Conservation (phyloP, 2,329 filamentous ascomycete genomes). For the Tolypocladium paradoxum region DNA sequence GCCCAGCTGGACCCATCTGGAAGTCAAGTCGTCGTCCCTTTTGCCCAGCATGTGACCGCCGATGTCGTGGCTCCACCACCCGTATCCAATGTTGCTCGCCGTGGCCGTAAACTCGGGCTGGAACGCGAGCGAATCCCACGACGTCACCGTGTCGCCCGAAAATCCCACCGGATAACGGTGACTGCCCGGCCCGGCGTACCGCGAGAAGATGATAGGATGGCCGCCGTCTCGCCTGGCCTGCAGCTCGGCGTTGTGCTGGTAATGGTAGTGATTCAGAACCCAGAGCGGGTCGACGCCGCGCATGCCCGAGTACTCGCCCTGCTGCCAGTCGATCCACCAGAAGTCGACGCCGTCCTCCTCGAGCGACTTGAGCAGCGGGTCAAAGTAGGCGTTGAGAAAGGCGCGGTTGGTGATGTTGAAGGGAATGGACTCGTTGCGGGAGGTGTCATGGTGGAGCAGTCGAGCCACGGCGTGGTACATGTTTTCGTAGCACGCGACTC, state of each 20-base stretch:
- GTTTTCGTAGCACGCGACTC: constrained; percentile 45
- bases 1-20: constrained; percentile 52
- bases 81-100: constrained; percentile 56
- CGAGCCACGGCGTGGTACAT: constrained; percentile 43
- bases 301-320: constrained; percentile 43
- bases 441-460: constrained; percentile 39
- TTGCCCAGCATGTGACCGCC: constrained; percentile 49
- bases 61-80: constrained; percentile 60
- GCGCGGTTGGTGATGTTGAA: constrained; percentile 44
- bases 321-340: constrained; percentile 62
- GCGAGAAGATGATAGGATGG: constrained; percentile 43
- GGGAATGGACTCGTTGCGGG: constrained; percentile 34
- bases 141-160: constrained; percentile 49
- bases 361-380: constrained; percentile 42
- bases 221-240: constrained; percentile 21
- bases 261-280: constrained; percentile 56
- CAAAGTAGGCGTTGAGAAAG: constrained; percentile 48
- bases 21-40: constrained; percentile 46
- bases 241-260: constrained; percentile 34
- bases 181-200: constrained; percentile 51
- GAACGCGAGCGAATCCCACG: constrained; percentile 50
- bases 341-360: constrained; percentile 50
- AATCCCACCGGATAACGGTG: constrained; percentile 57
- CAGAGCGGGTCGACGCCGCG: constrained; percentile 52
- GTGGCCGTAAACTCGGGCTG: constrained; percentile 58